Conservation (phyloP, 2,329 filamentous ascomycete species). For the Fusarium sp. region DNA sequence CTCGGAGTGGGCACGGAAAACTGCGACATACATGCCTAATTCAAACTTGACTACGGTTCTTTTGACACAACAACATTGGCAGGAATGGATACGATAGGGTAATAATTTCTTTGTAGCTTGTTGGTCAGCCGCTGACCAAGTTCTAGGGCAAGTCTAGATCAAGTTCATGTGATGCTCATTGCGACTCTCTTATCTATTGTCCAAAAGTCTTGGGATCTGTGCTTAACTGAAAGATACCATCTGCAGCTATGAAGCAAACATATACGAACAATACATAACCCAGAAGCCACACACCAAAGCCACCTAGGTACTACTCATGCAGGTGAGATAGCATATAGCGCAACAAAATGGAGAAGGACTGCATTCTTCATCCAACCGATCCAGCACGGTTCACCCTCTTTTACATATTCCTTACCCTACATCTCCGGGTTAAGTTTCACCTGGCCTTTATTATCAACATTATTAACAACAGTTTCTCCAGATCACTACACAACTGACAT, state of each 20-base stretch:
- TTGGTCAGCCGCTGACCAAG: slow-evolving; percentile 34
- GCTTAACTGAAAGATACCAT: neutral
- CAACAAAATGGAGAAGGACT: neutral
- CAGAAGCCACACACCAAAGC: slow-evolving; percentile 3
- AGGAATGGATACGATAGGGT: slow-evolving; percentile 19
- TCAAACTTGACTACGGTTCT: slow-evolving; percentile 21
- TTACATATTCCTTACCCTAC: slow-evolving; percentile 3
- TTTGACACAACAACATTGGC: slow-evolving; percentile 18
- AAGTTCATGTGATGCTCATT: slow-evolving; percentile 13
- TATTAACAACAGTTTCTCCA: neutral
- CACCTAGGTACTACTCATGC: neutral
- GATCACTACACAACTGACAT: neutral
- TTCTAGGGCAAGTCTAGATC: neutral
- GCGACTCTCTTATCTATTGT: slow-evolving; percentile 4
- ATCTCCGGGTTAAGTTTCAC: neutral
- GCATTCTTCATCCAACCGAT: no score
- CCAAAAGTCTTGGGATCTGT: neutral
- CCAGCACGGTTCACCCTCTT: neutral
- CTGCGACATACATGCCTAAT: neutral
- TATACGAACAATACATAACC: neutral
- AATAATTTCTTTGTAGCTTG: neutral
- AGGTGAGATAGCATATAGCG: neutral
- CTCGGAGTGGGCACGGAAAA: slow-evolving; percentile 27
- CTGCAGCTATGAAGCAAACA: neutral
- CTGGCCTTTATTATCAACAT: no score